Conservation (phyloP, 2,329 filamentous ascomycete genomes). For the Lachnellula occidentalis region DNA sequence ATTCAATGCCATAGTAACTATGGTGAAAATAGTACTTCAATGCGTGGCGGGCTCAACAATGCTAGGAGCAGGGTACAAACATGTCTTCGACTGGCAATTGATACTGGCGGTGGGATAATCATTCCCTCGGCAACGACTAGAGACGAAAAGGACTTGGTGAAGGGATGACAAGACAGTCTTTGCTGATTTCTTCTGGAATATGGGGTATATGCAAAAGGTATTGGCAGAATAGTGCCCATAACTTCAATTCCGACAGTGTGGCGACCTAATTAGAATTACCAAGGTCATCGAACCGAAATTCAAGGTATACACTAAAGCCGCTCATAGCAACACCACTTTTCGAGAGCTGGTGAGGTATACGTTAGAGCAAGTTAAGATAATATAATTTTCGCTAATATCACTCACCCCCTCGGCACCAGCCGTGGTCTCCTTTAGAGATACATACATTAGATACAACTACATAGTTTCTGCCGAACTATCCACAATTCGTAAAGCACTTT, state of each 20-base stretch:
- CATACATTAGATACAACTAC: conserved; percentile 14
- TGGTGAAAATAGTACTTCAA: conserved; percentile 2
- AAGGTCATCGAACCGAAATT: background rate
- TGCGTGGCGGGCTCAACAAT: conserved; percentile 17
- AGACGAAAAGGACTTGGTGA: background rate
- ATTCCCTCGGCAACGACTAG: conserved; percentile 8
- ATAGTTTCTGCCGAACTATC: conserved; percentile 5
- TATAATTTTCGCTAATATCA: conserved; percentile 3
- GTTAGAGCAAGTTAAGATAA: background rate
- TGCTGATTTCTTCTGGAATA: conserved; percentile 10
- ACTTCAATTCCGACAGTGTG: conserved; percentile 7
- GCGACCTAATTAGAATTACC: conserved; percentile 1
- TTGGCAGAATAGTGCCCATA: conserved; percentile 8
- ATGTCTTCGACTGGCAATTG: conserved; percentile 15
- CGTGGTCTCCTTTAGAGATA: conserved; percentile 7
- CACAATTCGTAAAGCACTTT: conserved; percentile 11
- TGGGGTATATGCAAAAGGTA: conserved; percentile 1
- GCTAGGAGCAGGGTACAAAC: conserved; percentile 14
- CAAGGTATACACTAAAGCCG: background rate
- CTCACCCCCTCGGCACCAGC: conserved; percentile 1
- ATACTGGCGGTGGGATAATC: conserved; percentile 13
- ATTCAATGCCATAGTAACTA: conserved; percentile 12
- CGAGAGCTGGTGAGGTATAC: background rate
- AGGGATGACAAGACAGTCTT: conserved; percentile 3
- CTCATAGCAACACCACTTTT: conserved; percentile 6